These are phyloP conservation scores for Yueomyces sinensis DNA, from an alignment of 805 yeast species.

Conservation along the genomic window DNA sequence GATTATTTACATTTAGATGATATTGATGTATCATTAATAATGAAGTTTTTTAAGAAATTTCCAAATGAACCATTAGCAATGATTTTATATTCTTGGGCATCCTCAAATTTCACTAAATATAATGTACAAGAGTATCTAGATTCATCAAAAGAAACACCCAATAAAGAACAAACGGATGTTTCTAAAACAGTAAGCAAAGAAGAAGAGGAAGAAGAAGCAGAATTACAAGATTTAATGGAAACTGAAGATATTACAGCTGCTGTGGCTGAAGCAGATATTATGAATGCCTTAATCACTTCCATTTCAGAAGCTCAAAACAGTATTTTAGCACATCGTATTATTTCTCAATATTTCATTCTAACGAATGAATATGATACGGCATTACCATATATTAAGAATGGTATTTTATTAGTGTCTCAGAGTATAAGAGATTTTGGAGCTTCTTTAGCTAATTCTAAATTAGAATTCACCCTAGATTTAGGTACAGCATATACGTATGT, in stretches of 20 bases:
- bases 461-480: conserved; percentile 47
- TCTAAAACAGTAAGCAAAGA: conserved; percentile 3
- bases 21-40: conserved; percentile 33
- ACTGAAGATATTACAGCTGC: conserved; percentile 11
- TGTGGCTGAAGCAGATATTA: conserved; percentile 31
- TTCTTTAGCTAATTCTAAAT: conserved; percentile 36
- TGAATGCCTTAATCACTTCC: conserved; percentile 39
- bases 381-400: conserved; percentile 43
- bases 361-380: conserved; percentile 52
- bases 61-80: conserved; percentile 49
- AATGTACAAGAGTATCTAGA: conserved; percentile 18
- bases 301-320: conserved; percentile 32
- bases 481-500: conserved; percentile 72
- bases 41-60: conserved; percentile 43
- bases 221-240: conserved; percentile 15
- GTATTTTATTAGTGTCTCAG: conserved; percentile 42
- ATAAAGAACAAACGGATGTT: conserved; percentile 3
- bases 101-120: conserved; percentile 60
- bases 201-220: conserved; percentile 15
- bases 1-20: conserved; percentile 41
- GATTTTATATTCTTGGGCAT: conserved; percentile 45
- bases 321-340: conserved; percentile 52
- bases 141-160: conserved; percentile 7
- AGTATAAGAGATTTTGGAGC: conserved; percentile 34
- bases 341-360: conserved; percentile 45